Base-by-base conservation (phyloP, 768 basidiomycete genomes). In the Vararia minispora region DNA sequence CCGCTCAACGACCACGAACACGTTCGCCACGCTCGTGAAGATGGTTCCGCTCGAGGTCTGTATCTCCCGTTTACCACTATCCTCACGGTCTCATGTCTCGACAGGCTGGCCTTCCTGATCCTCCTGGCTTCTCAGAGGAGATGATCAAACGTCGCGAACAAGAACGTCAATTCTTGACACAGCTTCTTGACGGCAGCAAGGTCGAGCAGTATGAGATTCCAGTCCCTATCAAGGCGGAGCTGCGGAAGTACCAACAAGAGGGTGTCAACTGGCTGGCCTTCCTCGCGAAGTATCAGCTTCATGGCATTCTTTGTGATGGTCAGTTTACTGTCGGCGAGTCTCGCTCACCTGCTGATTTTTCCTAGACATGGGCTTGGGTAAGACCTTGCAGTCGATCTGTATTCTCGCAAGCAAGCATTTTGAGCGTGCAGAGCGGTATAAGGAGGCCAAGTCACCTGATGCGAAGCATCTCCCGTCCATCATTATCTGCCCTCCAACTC, bases 181-280 rank as follows among this genome's bases (percentile, higher is more conserved):
- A 99, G 55, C 69, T 99, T 7, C 74, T 99, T 24, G 95, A 97
- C 52, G 95, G 95, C 10, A 82, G 71, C 51, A 95, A 98, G 58
- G 90, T 97, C 12, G 87, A 91, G 49, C 77, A 81, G 45, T 99
- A 97, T 56, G 60, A 63, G 28, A 74, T 99, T 1, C 90, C 95
- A 0, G 76, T 91, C 39, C 61, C 65, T 20, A 86, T 99, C 67
- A 87, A 92, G 41, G 91, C 92, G 23, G 89, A 97, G 48, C 66
- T 99, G 33, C 82, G 95, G 42, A 89, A 91, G 56, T 99, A 99
- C 56, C 95, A 99, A 59, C 87, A 89, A 61, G 95, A 99, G 40
- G 95, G 95, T 24, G 87, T 99, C 47, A 98, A 89, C 56, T 99
- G 95, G 95, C 68, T 99, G 13, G 95, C 95, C 1, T 99, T 99